phyloP scores from a whole-genome alignment of 1,284 basidiomycete species.

The Ganoderma lucidum region DNA sequence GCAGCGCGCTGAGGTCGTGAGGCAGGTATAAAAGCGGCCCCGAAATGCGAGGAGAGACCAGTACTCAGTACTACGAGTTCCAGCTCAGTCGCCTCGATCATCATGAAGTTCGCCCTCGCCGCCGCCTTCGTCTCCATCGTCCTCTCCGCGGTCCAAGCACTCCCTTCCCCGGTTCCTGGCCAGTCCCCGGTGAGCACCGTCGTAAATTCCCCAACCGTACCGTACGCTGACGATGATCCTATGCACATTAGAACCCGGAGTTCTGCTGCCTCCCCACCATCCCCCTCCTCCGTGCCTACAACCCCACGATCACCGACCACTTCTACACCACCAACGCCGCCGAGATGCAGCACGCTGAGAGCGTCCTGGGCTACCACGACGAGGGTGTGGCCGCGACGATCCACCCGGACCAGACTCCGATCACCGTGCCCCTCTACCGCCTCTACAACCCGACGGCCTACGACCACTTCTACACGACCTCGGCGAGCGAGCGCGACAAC shows the following conservation, averaged over 20 bases:
- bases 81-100: neutral
- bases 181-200: neutral
- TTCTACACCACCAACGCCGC: constrained; percentile 31
- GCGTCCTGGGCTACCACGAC: constrained; percentile 17
- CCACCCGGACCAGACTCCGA: constrained; percentile 11
- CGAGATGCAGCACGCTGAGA: constrained; percentile 21
- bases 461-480: constrained; percentile 23
- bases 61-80: neutral
- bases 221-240: neutral
- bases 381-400: constrained; percentile 25
- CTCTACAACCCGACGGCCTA: constrained; percentile 8
- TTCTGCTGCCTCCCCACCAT: constrained; percentile 14
- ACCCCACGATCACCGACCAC: constrained; percentile 18
- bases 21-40: neutral
- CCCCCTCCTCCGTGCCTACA: constrained; percentile 26
- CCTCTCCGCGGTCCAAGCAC: constrained; percentile 2
- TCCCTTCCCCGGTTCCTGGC: constrained; percentile 17
- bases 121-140: constrained; percentile 8
- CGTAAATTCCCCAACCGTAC: neutral
- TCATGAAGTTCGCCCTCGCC: constrained; percentile 15
- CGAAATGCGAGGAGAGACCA: neutral
- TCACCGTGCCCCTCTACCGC: constrained; percentile 25
- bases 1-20: neutral
- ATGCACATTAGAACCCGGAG: neutral
- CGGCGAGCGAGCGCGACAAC: constrained; percentile 10